Evolutionary conservation across 805 yeast genomes (phyloP).

Genomic region (Yueomyces sp.): DNA sequence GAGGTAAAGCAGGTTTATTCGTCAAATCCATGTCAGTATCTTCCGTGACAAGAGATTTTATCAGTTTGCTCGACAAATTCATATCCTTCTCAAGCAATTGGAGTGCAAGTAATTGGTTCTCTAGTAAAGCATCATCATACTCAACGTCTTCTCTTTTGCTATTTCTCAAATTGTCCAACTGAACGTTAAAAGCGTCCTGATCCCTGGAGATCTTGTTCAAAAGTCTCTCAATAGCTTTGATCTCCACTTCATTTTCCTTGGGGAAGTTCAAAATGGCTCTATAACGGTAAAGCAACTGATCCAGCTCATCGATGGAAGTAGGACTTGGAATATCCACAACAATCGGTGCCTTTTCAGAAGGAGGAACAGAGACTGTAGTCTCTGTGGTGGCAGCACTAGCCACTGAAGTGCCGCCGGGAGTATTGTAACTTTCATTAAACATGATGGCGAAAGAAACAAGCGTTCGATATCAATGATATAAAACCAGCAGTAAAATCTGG

Average conservation of each 20-base stretch:
- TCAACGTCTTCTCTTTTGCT: slow-evolving; percentile 9
- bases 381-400: background rate
- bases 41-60: slow-evolving; percentile 16
- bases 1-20: slow-evolving; percentile 4
- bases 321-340: slow-evolving; percentile 16
- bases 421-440: background rate
- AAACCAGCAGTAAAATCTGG: too few relatives aligned
- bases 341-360: background rate
- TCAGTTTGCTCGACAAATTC: slow-evolving; percentile 45
- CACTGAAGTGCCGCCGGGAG: background rate
- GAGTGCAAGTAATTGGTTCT: slow-evolving; percentile 48
- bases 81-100: slow-evolving; percentile 53
- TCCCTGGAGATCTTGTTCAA: slow-evolving; percentile 29
- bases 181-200: slow-evolving; percentile 25
- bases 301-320: slow-evolving; percentile 14
- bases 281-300: slow-evolving; percentile 21
- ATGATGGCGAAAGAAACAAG: too few relatives aligned
- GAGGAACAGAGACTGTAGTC: too few relatives aligned
- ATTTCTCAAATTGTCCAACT: slow-evolving; percentile 19
- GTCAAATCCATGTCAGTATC: slow-evolving; percentile 2
- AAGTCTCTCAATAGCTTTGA: slow-evolving; percentile 30
- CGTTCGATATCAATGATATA: too few relatives aligned
- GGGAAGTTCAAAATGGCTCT: slow-evolving; percentile 17
- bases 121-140: slow-evolving; percentile 35
- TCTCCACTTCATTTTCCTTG: slow-evolving; percentile 24